These are phyloP conservation scores for Candida neerlandica DNA, from an alignment of 1,139 yeast species.

Conservation along the genomic window DNA sequence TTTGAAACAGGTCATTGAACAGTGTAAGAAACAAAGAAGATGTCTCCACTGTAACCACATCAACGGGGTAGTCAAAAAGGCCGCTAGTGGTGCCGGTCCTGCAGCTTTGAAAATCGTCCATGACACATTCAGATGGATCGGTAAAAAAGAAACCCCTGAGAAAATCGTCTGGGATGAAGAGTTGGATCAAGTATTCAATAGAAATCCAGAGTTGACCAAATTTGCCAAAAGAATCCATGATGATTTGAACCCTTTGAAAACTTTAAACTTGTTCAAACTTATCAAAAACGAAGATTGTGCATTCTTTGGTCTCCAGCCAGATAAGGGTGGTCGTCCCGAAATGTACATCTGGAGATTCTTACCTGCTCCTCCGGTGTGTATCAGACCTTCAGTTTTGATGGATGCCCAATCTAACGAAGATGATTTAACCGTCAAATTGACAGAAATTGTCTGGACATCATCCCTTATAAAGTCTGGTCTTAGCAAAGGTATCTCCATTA, in stretches of 20 bases:
- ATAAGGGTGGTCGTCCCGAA: constrained; percentile 91
- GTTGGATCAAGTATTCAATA: constrained; percentile 66
- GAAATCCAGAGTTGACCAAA: constrained; percentile 87
- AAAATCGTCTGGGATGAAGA: constrained; percentile 85
- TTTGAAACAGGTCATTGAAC: constrained; percentile 79
- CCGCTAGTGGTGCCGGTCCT: constrained; percentile 90
- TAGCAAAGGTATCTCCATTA: constrained; percentile 90
- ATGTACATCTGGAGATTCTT: constrained; percentile 95
- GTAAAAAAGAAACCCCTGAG: constrained; percentile 86
- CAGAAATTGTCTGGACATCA: constrained; percentile 96
- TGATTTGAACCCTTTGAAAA: constrained; percentile 92
- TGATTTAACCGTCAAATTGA: constrained; percentile 91
- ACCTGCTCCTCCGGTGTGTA: constrained; percentile 99
- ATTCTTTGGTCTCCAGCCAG: constrained; percentile 84
- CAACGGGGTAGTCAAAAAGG: constrained; percentile 97
- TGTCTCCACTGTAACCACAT: constrained; percentile 85
- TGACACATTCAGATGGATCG: constrained; percentile 94
- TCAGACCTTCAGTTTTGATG: constrained; percentile 95
- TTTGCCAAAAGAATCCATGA: constrained; percentile 87
- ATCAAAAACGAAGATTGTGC: constrained; percentile 89
- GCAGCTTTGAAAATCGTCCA: constrained; percentile 93
- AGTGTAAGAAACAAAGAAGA: constrained; percentile 92
- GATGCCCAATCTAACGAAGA: constrained; percentile 96
- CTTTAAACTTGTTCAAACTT: constrained; percentile 82
- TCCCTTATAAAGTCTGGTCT: constrained; percentile 91